A percentile compares a stretch with the other conserved stretches of the same genome.
These are phyloP conservation scores for Suhomyces atakaporum DNA, from an alignment of 1,139 yeast genomes.

Conservation along the genomic window DNA sequence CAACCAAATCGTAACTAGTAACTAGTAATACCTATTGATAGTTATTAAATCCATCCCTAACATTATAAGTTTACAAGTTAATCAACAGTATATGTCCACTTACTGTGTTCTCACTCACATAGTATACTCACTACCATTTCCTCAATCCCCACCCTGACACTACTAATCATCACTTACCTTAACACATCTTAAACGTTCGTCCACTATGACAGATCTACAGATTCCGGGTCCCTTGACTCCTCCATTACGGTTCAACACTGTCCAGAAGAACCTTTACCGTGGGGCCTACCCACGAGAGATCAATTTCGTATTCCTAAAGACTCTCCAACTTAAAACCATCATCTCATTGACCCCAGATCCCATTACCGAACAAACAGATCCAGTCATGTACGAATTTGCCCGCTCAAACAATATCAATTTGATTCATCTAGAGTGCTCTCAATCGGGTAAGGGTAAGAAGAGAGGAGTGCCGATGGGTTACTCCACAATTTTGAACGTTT, in stretches of 20 bases:
- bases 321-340: slow-evolving; percentile 68
- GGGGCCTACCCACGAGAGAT: slow-evolving; percentile 86
- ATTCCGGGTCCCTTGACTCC: slow-evolving; percentile 59
- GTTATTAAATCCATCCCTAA: too few relatives aligned
- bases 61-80: too few relatives aligned
- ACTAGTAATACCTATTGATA: too few relatives aligned
- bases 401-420: slow-evolving; percentile 46
- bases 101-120: too few relatives aligned
- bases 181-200: too few relatives aligned
- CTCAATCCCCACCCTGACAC: too few relatives aligned
- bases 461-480: slow-evolving; percentile 78
- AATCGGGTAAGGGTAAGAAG: slow-evolving; percentile 72
- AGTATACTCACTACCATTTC: too few relatives aligned
- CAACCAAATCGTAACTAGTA: too few relatives aligned
- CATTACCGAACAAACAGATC: slow-evolving; percentile 54
- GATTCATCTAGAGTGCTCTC: slow-evolving; percentile 67
- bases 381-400: slow-evolving; percentile 54
- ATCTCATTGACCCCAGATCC: slow-evolving; percentile 81
- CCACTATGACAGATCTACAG: slow-evolving; percentile 18
- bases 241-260: slow-evolving; percentile 74
- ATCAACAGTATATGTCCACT: too few relatives aligned
- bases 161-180: background rate
- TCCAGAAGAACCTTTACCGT: slow-evolving; percentile 70
- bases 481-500: slow-evolving; percentile 57
- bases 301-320: slow-evolving; percentile 69